Base-by-base conservation (phyloP, 306 rosid genomes). In the Rubus parviflorus region DNA sequence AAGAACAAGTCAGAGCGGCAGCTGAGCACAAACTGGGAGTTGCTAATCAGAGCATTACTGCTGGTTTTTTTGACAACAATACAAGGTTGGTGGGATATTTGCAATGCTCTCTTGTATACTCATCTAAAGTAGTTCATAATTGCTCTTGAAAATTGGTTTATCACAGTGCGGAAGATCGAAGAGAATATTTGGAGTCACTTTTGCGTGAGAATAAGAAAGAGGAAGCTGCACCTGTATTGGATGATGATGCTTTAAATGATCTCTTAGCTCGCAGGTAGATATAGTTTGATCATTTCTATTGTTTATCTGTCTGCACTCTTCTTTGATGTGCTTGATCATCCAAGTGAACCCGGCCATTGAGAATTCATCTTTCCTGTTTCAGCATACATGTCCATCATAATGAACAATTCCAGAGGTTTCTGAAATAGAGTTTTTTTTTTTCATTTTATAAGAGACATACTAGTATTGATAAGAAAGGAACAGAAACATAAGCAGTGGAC, bases 1-100 rank as follows among this genome's bases (percentile, higher is more conserved):
- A 96, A 88, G 99, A 96, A 88, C 99, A 96, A 96, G 99, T 96
- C 72, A 84, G 99, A 83, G 99, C 99, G 85, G 83, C 99, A 22
- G 99, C 99, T 35, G 99, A 96, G 91, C 99, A 96, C 86, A 96
- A 96, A 84, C 90, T 96, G 75, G 99, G 98, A 8, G 99, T 96
- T 74, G 99, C 99, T 35, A 96, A 96, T 87, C 99, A 96, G 84
- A 96, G 99, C 82, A 96, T 96, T 70, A 96, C 99, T 20, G 99
- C 99, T 75, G 99, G 99, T 30, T 96, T 96, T 83, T 96, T 96
- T 89, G 99, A 96, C 87, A 96, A 96, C 75, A 90, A 96, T 86
- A 96, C 99, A 65, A 96, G 99, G 99, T 96, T 63, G 75, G 73
- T 49, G 9, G 63, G 40, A 64, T 66, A 75, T 68, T 76, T n/a